Conservation (phyloP, 2,329 filamentous ascomycete genomes). For the Aspergillus jensenii region DNA sequence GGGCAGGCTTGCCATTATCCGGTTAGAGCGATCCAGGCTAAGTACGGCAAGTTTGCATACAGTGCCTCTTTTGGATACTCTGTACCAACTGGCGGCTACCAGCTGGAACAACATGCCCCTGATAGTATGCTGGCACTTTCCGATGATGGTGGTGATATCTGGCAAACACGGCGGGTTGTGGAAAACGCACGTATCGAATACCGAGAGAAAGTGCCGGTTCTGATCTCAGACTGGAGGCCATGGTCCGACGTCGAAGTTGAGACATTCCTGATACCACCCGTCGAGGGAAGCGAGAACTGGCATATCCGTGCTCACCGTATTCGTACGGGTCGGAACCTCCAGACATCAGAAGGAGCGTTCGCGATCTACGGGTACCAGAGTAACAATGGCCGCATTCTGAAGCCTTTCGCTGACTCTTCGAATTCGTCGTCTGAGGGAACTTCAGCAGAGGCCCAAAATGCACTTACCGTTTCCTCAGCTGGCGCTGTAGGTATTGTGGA, state of each 20-base stretch:
- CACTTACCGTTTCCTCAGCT: constrained; percentile 49
- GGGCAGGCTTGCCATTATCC: constrained; percentile 82
- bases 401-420: constrained; percentile 25
- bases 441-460: constrained; percentile 31
- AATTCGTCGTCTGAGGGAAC: constrained; percentile 45
- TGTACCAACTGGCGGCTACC: constrained; percentile 72
- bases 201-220: constrained; percentile 55
- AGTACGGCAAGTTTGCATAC: constrained; percentile 78
- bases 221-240: constrained; percentile 70
- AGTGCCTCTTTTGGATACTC: constrained; percentile 74
- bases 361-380: constrained; percentile 64
- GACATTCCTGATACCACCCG: constrained; percentile 38
- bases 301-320: constrained; percentile 40
- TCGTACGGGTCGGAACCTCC: constrained; percentile 54
- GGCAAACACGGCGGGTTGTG: constrained; percentile 73
- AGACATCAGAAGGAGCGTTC: constrained; percentile 74
- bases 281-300: constrained; percentile 36
- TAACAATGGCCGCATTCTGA: constrained; percentile 59
- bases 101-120: constrained; percentile 73
- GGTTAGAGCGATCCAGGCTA: constrained; percentile 77
- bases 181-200: constrained; percentile 63
- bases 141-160: constrained; percentile 74
- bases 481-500: constrained; percentile 55
- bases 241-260: constrained; percentile 57
- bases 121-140: constrained; percentile 75